Base-by-base conservation (phyloP, 495 filamentous ascomycete species). In the Acidomyces sp. region DNA sequence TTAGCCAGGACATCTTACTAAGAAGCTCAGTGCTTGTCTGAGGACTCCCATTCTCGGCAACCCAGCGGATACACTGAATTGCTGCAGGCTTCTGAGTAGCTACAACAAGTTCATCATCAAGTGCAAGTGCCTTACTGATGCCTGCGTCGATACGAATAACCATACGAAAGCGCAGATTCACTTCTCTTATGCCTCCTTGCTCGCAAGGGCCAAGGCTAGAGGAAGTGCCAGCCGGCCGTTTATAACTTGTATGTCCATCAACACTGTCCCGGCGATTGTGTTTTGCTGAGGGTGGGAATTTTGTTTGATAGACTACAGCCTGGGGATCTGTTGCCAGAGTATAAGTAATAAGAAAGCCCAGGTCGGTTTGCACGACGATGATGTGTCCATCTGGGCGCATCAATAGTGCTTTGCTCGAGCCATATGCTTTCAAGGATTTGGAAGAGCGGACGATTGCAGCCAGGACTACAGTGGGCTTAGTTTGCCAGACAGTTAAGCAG, bases 101-200 rank as follows among this genome's bases (percentile, higher is more conserved):
- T 28, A 99, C 87, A 26, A 99, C 70, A 22, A 99, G 68, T 59
- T 95, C 92, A 23, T 90, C 81, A 49, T 96, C 92, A 26, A 96
- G 68, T 2, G 92, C 88, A 34, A 96, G 59, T n/a, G 80, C 85
- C 49, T 69, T 73, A 22, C 75, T 75, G 46, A 99, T 94, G 1
- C 92, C 92, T 6, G 92, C 92, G 59, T 99, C 90, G 16, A 99
- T 83, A 61, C 92, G 92, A 43, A 99, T 95, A 17, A 92, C 87
- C 85, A 95, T 95, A 37, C 90, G 72, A 62, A 99, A 96, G 15
- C 84, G 76, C 31, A 96, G 67, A 45, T 75, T 95, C 33, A 90
- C 75, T 57, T 96, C 88, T 30, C 72, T 72, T 15, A 94, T 78
- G 1, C 82, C 82, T 39, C 71, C 76, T n/a, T 78, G 77, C 56